Base-by-base conservation (phyloP, 2,329 filamentous ascomycete species). In the Fusarium chlamydosporum region DNA sequence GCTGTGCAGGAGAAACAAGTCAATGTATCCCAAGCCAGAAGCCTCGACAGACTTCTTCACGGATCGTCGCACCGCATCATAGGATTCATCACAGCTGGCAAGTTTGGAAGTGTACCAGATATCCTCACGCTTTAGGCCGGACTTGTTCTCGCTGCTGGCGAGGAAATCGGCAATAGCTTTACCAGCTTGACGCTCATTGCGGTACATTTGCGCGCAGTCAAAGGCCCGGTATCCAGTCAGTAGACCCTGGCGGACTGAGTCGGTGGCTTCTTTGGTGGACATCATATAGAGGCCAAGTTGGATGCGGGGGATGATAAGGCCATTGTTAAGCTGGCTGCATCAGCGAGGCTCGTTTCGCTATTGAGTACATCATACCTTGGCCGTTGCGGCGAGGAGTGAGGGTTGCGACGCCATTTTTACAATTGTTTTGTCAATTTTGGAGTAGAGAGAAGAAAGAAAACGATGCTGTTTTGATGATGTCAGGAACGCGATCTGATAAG, bases 51-150 rank as follows among this genome's bases (percentile, higher is more conserved):
- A 91, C 75, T 86, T 77, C 65, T 84, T 87, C 67, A 96, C 92
- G 0, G 90, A 89, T 63, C 80, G 81, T 50, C 89, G 85, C 26
- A 91, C 91, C 5, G 82, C 81, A n/a, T 91, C 85, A 77, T 94
- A 95, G 6, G 85, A 85, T 2, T 83, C 83, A 72, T 80, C 81
- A 75, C 89, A 92, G 60, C 84, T 88, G 2, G 88, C 88, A 15
- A 96, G 84, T 81, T 96, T 96, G 35, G 90, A 91, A 1, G 92
- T 96, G 77, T 92, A 94, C 78, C 92, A 92, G 54, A 96, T 82
- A 73, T 94, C 89, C 58, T 89, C 86, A 7, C 92, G 86, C 67
- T 82, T 85, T 29, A 93, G 76, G 0, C 81, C 83, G 0, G 81
- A 72, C 0, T 77, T 80, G 66, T 88, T 87, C 13, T 80, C 79